Base-by-base conservation (phyloP, 768 basidiomycete genomes). In the Mycena polygramma region DNA sequence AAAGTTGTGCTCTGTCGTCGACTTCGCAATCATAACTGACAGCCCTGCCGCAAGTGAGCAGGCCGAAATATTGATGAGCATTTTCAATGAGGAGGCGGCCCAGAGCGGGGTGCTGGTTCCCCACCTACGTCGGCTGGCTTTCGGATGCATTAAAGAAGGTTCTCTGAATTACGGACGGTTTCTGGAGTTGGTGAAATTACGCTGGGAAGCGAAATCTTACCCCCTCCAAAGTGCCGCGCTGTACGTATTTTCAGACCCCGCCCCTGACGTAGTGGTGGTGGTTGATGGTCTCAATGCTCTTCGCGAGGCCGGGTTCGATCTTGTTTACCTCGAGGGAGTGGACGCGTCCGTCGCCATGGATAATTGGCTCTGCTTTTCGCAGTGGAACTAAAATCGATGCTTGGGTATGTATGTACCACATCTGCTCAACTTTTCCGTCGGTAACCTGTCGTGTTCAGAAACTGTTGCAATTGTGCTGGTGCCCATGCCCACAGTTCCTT, bases 1-100 rank as follows among this genome's bases (percentile, higher is more conserved):
- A 24, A 51, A 59, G 41, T 39, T 43, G 10, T 49, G 57, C 3
- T 66, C 48, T 22, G 45, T 66, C 48, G 39, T 48, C 48, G 39
- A 58, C 17, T 22, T 66, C 57, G 49, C 57, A 20, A 26, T 66
- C 24, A 22, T 59, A n/a, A 6, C 15, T 17, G 26, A 14, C 3
- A 1, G 0, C 19, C 4, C 15, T 43, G 24, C 19, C 20, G 35
- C 17, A 7, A 39, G 39, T 13, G 11, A 37, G n/a, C n/a, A n/a
- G 6, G 6, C 1, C 9, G 52, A n/a, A 3, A 15, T n/a, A 35
- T 13, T 39, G 19, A 41, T 19, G 15, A 14, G 41, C 6, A 3
- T 2, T 7, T 30, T 54, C 15, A 30, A 13, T 5, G 26, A 15
- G 24, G 14, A 26, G n/a, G 11, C 7, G 15, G 52, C 4, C 17